phyloP scores from a whole-genome alignment of 495 filamentous ascomycete species.

The Immersiella caudata region DNA sequence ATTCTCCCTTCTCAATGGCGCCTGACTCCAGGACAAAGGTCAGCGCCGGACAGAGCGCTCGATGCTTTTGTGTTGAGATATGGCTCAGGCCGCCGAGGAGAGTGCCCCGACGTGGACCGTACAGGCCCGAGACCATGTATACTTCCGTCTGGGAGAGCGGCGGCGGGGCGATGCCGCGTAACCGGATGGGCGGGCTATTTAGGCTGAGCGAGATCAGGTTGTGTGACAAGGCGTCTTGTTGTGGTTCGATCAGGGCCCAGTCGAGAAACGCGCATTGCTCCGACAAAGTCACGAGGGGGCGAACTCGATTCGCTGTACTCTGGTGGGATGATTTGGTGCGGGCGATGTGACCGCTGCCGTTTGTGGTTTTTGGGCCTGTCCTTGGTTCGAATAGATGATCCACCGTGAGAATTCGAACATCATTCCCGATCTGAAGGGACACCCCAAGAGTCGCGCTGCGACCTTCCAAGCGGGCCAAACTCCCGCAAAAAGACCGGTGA shows the following conservation, averaged over 20 bases:
- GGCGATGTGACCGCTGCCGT: background rate
- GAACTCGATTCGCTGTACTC: background rate
- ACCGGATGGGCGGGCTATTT: background rate
- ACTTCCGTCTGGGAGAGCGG: background rate
- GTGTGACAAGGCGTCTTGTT: background rate
- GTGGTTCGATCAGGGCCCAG: background rate
- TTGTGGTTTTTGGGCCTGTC: background rate
- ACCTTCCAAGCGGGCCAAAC: background rate
- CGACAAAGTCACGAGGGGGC: background rate
- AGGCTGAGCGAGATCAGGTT: background rate
- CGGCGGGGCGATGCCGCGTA: background rate
- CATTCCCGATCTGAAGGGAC: background rate
- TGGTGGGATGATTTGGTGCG: background rate
- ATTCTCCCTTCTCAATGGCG: conserved; percentile 4
- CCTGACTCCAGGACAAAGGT: background rate
- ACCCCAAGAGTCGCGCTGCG: background rate
- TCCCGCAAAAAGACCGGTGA: background rate
- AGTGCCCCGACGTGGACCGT: background rate
- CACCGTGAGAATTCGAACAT: background rate
- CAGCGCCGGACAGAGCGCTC: background rate
- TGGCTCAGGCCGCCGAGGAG: background rate
- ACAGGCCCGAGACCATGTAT: conserved; percentile 1
- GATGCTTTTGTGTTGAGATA: background rate
- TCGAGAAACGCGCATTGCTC: background rate
- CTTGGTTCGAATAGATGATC: background rate